Conservation (phyloP, 352 stramenopile genomes). For the Thraustotheca clavata region DNA sequence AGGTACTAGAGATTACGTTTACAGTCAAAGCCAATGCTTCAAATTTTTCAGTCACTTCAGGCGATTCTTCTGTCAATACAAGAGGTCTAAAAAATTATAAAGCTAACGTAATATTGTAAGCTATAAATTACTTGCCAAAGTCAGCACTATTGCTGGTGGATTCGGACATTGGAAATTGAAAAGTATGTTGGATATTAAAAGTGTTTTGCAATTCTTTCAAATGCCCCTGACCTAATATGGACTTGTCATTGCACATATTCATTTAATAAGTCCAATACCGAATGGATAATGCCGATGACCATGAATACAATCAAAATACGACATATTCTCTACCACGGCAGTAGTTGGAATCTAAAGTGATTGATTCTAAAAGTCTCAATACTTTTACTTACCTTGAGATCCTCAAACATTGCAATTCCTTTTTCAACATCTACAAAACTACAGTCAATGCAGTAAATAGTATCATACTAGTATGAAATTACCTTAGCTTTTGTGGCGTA, state of each 20-base stretch:
- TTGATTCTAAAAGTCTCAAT: too few relatives aligned
- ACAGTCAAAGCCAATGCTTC: constrained; percentile 56
- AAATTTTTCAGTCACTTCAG: constrained; percentile 59
- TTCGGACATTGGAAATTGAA: constrained; percentile 73
- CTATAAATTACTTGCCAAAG: constrained; percentile 46
- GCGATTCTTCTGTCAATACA: constrained; percentile 55
- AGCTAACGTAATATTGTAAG: not conserved
- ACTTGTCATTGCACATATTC: not conserved
- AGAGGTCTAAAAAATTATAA: constrained; percentile 43
- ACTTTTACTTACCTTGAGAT: constrained; percentile 73
- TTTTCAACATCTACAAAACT: constrained; percentile 98
- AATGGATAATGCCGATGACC: constrained; percentile 82
- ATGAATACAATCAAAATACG: constrained; percentile 91
- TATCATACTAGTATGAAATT: not conserved
- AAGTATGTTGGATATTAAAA: constrained; percentile 78
- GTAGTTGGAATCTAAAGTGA: constrained; percentile 91
- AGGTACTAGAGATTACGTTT: not conserved
- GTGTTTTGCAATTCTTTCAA: constrained; percentile 67
- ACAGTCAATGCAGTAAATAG: not conserved
- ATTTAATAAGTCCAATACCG: constrained; percentile 28
- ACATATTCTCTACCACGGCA: constrained; percentile 99
- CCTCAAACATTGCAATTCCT: constrained; percentile 97
- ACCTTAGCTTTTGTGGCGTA: constrained; percentile 95
- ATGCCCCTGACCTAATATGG: constrained; percentile 47
- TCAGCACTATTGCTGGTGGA: constrained; percentile 64